A percentile compares a stretch with the other conserved stretches of the same genome.
These are phyloP conservation scores for Aspergillus eucalypticola DNA, from an alignment of 2,329 filamentous ascomycete genomes.

Conservation along the genomic window DNA sequence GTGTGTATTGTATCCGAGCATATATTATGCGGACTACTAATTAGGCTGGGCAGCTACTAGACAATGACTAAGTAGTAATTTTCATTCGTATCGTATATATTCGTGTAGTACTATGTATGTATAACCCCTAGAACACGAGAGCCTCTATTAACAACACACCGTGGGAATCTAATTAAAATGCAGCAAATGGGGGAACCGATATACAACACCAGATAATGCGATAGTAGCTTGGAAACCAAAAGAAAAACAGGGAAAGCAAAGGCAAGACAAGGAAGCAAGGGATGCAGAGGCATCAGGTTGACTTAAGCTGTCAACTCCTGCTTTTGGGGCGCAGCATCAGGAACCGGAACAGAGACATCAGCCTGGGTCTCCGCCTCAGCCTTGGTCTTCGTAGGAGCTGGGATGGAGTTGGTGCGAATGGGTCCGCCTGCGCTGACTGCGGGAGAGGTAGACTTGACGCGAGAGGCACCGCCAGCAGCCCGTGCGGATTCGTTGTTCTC, in stretches of 20 bases:
- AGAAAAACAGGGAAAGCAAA: neutral
- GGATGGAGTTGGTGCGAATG: slow-evolving; percentile 36
- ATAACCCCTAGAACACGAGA: neutral
- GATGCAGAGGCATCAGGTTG: neutral
- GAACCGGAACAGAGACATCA: slow-evolving; percentile 21
- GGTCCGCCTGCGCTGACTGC: slow-evolving; percentile 30
- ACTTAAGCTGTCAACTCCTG: slow-evolving; percentile 25
- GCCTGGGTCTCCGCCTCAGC: slow-evolving; percentile 16
- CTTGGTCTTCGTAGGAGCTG: slow-evolving; percentile 26
- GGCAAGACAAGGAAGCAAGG: neutral
- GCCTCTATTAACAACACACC: slow-evolving; percentile 7
- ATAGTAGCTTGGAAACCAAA: neutral
- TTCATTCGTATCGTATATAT: too few relatives aligned
- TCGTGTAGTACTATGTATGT: neutral
- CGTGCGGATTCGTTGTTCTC: slow-evolving; percentile 38
- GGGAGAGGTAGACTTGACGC: slow-evolving; percentile 28
- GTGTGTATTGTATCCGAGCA: too few relatives aligned
- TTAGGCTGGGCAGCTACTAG: too few relatives aligned
- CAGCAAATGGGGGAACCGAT: neutral
- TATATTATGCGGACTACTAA: too few relatives aligned
- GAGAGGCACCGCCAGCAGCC: slow-evolving; percentile 32
- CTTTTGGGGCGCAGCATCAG: slow-evolving; percentile 23
- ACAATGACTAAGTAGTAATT: too few relatives aligned
- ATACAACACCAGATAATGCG: slow-evolving; percentile 19
- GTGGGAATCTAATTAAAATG: slow-evolving; percentile 17